phyloP scores from a whole-genome alignment of 352 stramenopile genomes.

The Bremia lactucae region DNA sequence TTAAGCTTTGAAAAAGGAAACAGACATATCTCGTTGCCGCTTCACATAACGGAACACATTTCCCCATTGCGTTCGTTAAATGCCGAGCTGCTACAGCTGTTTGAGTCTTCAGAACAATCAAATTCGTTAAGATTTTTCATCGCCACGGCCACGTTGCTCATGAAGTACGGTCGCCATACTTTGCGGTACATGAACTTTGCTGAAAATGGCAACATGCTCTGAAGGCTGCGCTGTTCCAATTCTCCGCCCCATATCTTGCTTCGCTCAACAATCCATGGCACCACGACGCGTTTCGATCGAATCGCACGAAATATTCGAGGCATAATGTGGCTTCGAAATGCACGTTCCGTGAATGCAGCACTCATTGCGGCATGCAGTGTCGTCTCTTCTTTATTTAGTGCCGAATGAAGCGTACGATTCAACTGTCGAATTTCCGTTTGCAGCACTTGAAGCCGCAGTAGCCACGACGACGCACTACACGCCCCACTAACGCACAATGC shows the following conservation, averaged over 20 bases:
- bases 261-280: constrained; percentile 79
- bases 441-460: constrained; percentile 48
- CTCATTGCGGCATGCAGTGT: constrained; percentile 48
- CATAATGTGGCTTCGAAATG: constrained; percentile 67
- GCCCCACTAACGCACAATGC: constrained; percentile 31
- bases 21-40: constrained; percentile 1
- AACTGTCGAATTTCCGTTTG: constrained; percentile 57
- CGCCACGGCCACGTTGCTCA: constrained; percentile 58
- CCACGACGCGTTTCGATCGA: constrained; percentile 66
- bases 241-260: constrained; percentile 78
- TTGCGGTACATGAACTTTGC: constrained; percentile 76
- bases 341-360: constrained; percentile 54
- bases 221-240: constrained; percentile 51
- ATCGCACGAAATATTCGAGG: constrained; percentile 66
- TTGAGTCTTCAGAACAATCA: constrained; percentile 17
- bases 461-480: constrained; percentile 42
- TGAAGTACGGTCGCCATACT: constrained; percentile 77
- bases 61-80: constrained; percentile 26
- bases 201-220: constrained; percentile 63
- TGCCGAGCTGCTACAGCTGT: constrained; percentile 10
- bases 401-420: constrained; percentile 49
- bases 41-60: constrained; percentile 30
- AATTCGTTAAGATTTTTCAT: constrained; percentile 81
- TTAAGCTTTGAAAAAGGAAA: constrained; percentile 14
- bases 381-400: constrained; percentile 71